Percentiles rank a stretch among this genome's conserved stretches.
Evolutionary conservation across 108 stramenopile species (phyloP).

Genomic region (Cyclotella choctawhatcheeana): DNA sequence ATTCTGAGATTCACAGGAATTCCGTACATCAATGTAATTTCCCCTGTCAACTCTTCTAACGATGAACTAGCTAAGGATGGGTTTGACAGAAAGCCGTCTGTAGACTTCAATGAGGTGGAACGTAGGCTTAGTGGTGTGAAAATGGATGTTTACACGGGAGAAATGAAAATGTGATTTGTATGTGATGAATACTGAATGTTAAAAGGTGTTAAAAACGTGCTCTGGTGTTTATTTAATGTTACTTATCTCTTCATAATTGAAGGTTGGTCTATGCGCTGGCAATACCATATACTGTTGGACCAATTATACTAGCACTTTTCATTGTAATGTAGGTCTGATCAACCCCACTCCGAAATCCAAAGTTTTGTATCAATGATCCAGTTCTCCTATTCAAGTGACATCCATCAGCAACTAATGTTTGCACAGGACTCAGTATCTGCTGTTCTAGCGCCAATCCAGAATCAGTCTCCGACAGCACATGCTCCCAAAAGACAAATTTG

Average conservation of each 20-base stretch:
- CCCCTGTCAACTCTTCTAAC: slow-evolving; percentile 40
- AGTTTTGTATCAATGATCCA: slow-evolving; percentile 49
- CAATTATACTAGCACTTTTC: slow-evolving; percentile 25
- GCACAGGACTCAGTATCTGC: slow-evolving; percentile 63
- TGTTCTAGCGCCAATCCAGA: slow-evolving; percentile 63
- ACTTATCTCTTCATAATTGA: too few relatives aligned
- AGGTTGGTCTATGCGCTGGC: slow-evolving; percentile 27
- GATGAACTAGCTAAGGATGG: slow-evolving; percentile 26
- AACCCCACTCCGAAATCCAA: slow-evolving; percentile 37
- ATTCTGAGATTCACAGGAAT: slow-evolving; percentile 83
- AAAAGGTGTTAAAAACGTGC: not conserved
- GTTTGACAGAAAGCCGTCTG: slow-evolving; percentile 19
- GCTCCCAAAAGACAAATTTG: slow-evolving; percentile 81
- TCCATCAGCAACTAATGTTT: slow-evolving; percentile 77
- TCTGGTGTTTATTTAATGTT: not conserved
- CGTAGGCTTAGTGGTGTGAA: slow-evolving; percentile 62
- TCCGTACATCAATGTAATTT: too few relatives aligned
- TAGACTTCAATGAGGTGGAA: slow-evolving; percentile 79
- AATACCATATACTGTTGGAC: slow-evolving; percentile 51
- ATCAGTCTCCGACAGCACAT: slow-evolving; percentile 63
- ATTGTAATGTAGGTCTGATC: slow-evolving; percentile 42
- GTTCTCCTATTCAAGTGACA: slow-evolving; percentile 85
- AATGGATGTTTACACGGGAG: slow-evolving; percentile 92
- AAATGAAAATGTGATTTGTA: slow-evolving; percentile 32
- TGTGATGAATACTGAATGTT: not conserved